Base-by-base conservation (phyloP, 208 protist species). In the Leishmania guyanensis region DNA sequence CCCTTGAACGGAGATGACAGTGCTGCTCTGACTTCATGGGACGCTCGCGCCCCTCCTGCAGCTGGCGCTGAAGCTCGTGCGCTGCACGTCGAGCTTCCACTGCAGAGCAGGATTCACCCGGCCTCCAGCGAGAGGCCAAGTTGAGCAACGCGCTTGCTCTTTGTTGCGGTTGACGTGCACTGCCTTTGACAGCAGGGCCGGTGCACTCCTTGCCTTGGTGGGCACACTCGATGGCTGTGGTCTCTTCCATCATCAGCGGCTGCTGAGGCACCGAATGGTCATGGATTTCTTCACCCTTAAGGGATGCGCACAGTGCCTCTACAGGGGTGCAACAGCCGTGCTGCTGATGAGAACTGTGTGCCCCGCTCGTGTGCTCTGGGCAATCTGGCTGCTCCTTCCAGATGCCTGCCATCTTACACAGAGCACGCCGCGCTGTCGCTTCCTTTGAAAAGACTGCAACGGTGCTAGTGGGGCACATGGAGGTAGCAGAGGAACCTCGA, bases 401-500 rank as follows among this genome's bases (percentile, higher is more conserved):
- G 51, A 4, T 26, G 53, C 62, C 56, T 56, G 29, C 12, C 22
- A 64, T 75, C 62, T 8, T 72, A 50, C 70, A 64, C 26, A 93
- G 80, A 1, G 81, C 90, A 14, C 82, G 46, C 2, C 88, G 88
- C 5, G 92, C 92, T 1, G 79, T 60, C 26, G 82, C 74, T 74
- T 95, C 92, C 58, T 95, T 88, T 3, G 74, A 74, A 75, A 90
- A 93, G 46, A 93, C 81, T 20, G 70, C 74, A 2, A 77, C 50
- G 6, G 48, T 73, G 39, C 69, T 26, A 53, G 43, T 4, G 22
- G 39, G 6, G 9, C 10, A 6, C 17, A 12, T 73, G 46, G 46
- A 26, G 9, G 5, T 22, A 46, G 66, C 9, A 22, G 66, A 71
- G 66, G 29, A 12, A 43, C 22, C 20, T 5, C 8, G 20, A 10